phyloP scores from a whole-genome alignment of 2,329 filamentous ascomycete species.

The Diaporthe batatas region DNA sequence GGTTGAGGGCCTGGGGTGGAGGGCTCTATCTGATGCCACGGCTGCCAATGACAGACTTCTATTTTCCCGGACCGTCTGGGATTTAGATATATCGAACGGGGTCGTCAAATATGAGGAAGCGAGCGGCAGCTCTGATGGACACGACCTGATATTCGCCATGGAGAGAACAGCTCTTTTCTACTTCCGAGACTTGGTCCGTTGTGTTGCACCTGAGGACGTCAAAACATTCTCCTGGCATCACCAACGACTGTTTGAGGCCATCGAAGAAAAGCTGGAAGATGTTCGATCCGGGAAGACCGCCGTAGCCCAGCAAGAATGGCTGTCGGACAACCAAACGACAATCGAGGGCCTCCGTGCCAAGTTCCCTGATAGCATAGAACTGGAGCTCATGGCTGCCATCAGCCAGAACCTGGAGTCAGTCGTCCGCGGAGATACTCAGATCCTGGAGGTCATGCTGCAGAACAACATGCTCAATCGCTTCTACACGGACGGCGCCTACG shows the following conservation, averaged over 20 bases:
- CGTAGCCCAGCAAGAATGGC: not conserved
- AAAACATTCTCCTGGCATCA: constrained; percentile 5
- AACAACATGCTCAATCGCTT: constrained; percentile 50
- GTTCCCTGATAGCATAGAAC: constrained; percentile 29
- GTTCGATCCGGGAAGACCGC: constrained; percentile 47
- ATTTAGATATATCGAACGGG: not conserved
- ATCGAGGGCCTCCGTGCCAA: not conserved
- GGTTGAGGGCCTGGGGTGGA: constrained; percentile 35
- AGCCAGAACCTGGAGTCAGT: constrained; percentile 40
- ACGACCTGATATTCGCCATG: not conserved
- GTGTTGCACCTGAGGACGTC: not conserved
- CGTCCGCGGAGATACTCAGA: constrained; percentile 44
- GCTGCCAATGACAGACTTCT: constrained; percentile 35
- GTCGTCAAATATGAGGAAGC: not conserved
- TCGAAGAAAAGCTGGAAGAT: constrained; percentile 49
- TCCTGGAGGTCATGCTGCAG: constrained; percentile 51
- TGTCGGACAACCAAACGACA: not conserved
- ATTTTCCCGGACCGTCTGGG: constrained; percentile 31
- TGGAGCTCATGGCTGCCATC: constrained; percentile 45
- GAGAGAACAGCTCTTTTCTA: constrained; percentile 1
- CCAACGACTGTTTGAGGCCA: constrained; percentile 45
- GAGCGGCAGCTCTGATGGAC: not conserved
- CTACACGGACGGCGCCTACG: constrained; percentile 42
- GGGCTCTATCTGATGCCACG: constrained; percentile 29
- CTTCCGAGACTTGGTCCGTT: not conserved